Percentiles rank a stretch among this genome's conserved stretches.
phyloP scores from a whole-genome alignment of 495 filamentous ascomycete species.

The Schizothecium vesticola region DNA sequence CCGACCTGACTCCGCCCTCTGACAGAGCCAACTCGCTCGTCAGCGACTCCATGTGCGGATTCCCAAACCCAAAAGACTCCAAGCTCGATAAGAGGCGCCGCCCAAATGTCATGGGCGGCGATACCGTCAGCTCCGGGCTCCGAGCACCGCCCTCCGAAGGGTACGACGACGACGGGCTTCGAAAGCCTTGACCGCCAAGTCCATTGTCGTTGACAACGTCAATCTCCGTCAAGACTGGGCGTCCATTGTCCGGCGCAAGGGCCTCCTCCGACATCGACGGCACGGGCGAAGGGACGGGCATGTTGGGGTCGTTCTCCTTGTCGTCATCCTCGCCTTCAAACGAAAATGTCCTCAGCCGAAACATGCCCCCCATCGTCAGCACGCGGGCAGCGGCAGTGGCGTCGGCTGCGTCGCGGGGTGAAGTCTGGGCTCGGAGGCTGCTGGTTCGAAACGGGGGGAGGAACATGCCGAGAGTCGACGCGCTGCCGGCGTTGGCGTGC shows the following conservation, averaged over 20 bases:
- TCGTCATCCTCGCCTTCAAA: constrained; percentile 15
- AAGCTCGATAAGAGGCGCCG: constrained; percentile 16
- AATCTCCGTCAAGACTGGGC: not conserved
- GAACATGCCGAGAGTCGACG: not conserved
- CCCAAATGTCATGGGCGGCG: constrained; percentile 23
- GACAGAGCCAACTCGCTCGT: not conserved
- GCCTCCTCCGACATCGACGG: constrained; percentile 4
- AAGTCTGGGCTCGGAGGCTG: not conserved
- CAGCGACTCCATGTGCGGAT: constrained; percentile 4
- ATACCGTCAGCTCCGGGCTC: constrained; percentile 18
- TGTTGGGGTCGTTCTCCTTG: not conserved
- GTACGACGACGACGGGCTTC: constrained; percentile 26
- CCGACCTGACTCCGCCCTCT: not conserved
- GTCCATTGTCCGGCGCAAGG: constrained; percentile 7
- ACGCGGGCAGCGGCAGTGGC: not conserved
- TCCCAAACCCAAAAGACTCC: constrained; percentile 6
- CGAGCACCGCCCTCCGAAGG: constrained; percentile 23
- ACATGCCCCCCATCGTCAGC: not conserved
- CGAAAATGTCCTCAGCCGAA: constrained; percentile 12
- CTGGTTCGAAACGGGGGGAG: not conserved
- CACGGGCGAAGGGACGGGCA: constrained; percentile 9
- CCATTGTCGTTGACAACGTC: not conserved
- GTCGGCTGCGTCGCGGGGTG: not conserved
- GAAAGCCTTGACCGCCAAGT: not conserved
- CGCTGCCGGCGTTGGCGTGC: not conserved